Conservation (phyloP, 441 rosid genomes). For the Brassica balearica region DNA sequence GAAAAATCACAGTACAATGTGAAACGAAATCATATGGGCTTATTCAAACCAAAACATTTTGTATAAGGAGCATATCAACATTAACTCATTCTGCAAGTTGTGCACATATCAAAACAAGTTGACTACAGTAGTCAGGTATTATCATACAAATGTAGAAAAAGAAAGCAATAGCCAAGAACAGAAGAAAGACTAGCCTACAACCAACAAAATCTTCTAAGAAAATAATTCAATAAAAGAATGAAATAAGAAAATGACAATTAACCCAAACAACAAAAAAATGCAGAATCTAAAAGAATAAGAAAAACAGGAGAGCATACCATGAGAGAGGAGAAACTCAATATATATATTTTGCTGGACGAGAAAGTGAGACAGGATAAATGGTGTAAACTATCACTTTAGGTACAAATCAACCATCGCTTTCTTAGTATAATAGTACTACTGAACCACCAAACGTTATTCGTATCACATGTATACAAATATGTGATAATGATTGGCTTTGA, state of each 20-base stretch:
- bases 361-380: neutral
- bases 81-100: neutral
- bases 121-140: neutral
- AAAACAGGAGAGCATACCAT: neutral
- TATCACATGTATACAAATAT: neutral
- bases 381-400: neutral
- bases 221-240: neutral
- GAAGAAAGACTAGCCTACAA: neutral
- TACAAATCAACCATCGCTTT: neutral
- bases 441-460: neutral
- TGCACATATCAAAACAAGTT: slow-evolving; percentile 5
- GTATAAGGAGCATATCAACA: neutral
- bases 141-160: neutral
- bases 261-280: neutral
- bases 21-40: slow-evolving; percentile 3
- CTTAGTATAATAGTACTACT: neutral
- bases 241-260: neutral
- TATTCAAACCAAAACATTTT: neutral
- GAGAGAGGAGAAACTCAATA: neutral
- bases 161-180: neutral
- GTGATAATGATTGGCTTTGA: neutral
- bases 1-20: neutral
- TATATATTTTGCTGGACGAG: neutral
- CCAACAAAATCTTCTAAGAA: neutral
- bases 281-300: neutral